These are phyloP conservation scores for Talaromyces adpressus DNA, from an alignment of 495 filamentous ascomycete genomes.

Conservation along the genomic window DNA sequence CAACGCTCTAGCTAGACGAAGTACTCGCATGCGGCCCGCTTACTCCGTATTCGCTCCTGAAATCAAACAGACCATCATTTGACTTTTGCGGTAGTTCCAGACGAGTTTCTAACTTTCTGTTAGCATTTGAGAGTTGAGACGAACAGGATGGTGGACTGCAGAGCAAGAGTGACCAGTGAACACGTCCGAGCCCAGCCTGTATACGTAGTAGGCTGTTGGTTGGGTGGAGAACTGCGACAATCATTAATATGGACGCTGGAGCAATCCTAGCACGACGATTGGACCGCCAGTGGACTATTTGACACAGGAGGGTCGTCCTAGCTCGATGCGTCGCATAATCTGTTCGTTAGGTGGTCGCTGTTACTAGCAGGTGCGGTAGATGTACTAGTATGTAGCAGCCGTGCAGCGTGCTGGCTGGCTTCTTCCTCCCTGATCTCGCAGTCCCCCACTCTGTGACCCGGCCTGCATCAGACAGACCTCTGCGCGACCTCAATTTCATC, in stretches of 20 bases:
- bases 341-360: too few species aligned
- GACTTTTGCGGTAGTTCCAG: neutral
- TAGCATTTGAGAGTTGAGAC: neutral
- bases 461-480: neutral
- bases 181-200: neutral
- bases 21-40: neutral
- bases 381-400: neutral
- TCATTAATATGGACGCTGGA: neutral
- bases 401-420: neutral
- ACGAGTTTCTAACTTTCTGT: neutral
- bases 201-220: neutral
- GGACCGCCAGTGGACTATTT: neutral
- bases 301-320: neutral
- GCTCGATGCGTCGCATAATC: slow-evolving; percentile 1
- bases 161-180: neutral
- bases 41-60: neutral
- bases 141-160: too few species aligned
- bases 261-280: neutral
- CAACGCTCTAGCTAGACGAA: neutral
- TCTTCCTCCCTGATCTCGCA: neutral
- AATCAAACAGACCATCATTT: neutral
- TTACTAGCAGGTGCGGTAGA: neutral
- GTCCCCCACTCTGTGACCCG: neutral
- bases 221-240: neutral
- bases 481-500: neutral